Base-by-base conservation (phyloP, 1,284 basidiomycete species). In the Ustilago vetiveriae region DNA sequence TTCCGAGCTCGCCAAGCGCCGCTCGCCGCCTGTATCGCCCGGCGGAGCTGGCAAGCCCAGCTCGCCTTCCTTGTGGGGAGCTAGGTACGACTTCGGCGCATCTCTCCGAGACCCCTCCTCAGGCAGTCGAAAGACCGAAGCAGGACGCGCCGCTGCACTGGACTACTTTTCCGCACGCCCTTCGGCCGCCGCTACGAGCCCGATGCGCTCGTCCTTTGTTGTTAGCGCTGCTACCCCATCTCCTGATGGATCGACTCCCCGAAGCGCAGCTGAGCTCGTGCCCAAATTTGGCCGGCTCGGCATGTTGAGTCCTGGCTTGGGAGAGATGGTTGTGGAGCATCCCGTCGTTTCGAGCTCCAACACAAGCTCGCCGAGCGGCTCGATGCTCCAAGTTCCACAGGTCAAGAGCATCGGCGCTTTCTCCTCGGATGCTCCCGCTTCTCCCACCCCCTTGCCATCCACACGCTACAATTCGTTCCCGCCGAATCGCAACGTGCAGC, bases 31-130 rank as follows among this genome's bases (percentile, higher is more conserved):
- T 47, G 32, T 68, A 66, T 68, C 80, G 64, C 53, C 76, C 35
- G 43, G 81, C 47, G 46, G 74, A 81, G n/a, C 80, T 81, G 17
- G 80, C 76, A 24, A 71, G 83, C 59, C 68, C 1, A 33, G 60
- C 26, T 75, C 75, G 26, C 70, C 76, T 17, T 66, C 72, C 16
- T 39, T 62, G 44, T 79, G 77, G 77, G 42, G 58, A n/a, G 59
- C 75, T 1, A 59, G 77, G 43, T 87, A 87, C 80, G 85, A 86
- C 76, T 86, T 86, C 76, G 84, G 84, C 35, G 77, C 83, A 6
- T 84, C 85, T 9, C 80, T 86, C 53, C 85, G 85, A 71, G 81
- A 81, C 46, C 78, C 79, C 3, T 63, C 69, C 46, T 67, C 44
- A 30, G 75, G 80, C 44, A 79, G 75, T 47, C 58, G 66, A 33